A percentile compares a stretch with the other conserved stretches of the same genome.
phyloP scores from a whole-genome alignment of 1,284 basidiomycete species.

The Cerioporus squamosus region DNA sequence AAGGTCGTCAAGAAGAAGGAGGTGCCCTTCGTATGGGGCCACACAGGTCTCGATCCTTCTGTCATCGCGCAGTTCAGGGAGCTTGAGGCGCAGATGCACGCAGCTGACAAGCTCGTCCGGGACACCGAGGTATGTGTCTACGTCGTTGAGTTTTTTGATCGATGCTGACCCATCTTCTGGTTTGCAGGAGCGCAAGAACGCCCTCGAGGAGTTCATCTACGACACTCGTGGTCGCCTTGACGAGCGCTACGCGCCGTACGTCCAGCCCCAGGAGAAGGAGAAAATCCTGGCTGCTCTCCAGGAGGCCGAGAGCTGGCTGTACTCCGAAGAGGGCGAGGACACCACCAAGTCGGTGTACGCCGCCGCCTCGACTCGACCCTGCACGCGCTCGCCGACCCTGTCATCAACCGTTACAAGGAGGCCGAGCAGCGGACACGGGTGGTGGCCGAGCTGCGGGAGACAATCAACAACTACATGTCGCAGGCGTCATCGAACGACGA shows the following conservation, averaged over 20 bases:
- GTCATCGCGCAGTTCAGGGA: slow-evolving; percentile 73
- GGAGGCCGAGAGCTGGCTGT: slow-evolving; percentile 93
- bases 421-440: slow-evolving; percentile 77
- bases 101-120: slow-evolving; percentile 90
- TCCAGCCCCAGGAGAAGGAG: slow-evolving; percentile 76
- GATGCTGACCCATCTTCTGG: background rate
- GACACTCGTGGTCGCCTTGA: slow-evolving; percentile 92
- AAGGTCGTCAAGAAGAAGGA: slow-evolving; percentile 82
- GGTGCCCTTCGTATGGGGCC: slow-evolving; percentile 69
- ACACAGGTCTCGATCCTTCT: slow-evolving; percentile 65
- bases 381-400: slow-evolving; percentile 84
- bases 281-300: slow-evolving; percentile 70
- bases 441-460: slow-evolving; percentile 79
- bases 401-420: slow-evolving; percentile 83
- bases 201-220: slow-evolving; percentile 96
- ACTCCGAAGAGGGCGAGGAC: slow-evolving; percentile 94
- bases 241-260: slow-evolving; percentile 79
- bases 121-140: slow-evolving; percentile 81
- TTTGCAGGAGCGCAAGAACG: slow-evolving; percentile 91
- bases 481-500: slow-evolving; percentile 85
- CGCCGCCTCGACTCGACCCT: slow-evolving; percentile 77
- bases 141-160: background rate
- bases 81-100: slow-evolving; percentile 85
- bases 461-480: slow-evolving; percentile 81
- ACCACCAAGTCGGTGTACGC: slow-evolving; percentile 81